Evolutionary conservation across 148 eudicot species (phyloP).

Genomic region (Tetragonia tetragonoides): DNA sequence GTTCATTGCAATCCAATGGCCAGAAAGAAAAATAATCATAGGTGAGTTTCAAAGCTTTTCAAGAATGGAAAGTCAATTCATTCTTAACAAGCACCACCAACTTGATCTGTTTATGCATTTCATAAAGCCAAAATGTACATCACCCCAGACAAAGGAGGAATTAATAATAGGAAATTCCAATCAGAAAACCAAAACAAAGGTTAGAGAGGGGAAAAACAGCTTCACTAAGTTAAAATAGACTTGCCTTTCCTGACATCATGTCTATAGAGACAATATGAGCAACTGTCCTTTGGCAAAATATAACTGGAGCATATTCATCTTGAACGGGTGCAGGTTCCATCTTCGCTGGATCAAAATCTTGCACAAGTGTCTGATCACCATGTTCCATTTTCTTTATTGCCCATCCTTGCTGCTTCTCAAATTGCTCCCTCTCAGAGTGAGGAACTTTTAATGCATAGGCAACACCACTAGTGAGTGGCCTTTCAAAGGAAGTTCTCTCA

Average conservation of each 20-base stretch:
- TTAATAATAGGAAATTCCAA: not conserved
- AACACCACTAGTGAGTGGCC: slow-evolving; percentile 97
- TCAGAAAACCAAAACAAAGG: not conserved
- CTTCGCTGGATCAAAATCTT: slow-evolving; percentile 63
- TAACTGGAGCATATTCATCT: slow-evolving; percentile 97
- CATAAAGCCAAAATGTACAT: not conserved
- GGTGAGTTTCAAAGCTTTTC: not conserved
- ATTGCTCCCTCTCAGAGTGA: slow-evolving; percentile 66
- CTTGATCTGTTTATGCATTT: not conserved
- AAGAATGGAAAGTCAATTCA: not conserved
- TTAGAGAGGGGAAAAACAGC: not conserved
- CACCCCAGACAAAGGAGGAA: not conserved
- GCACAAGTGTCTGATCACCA: slow-evolving; percentile 77
- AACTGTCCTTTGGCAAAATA: slow-evolving; percentile 84
- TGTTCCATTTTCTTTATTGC: slow-evolving; percentile 81
- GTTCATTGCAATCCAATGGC: slow-evolving; percentile 1
- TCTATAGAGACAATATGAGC: slow-evolving; percentile 87
- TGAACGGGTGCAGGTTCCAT: slow-evolving; percentile 75
- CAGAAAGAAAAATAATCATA: not conserved
- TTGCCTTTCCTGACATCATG: slow-evolving; percentile 98
- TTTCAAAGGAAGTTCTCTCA: slow-evolving; percentile 83
- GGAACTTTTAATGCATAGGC: slow-evolving; percentile 87
- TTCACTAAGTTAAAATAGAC: not conserved
- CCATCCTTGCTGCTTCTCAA: slow-evolving; percentile 88
- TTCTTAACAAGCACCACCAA: not conserved